A percentile compares a stretch with the other conserved stretches of the same genome.
These are phyloP conservation scores for Paramecium sonneborni DNA, from an alignment of 73 alveolate genomes.

Conservation along the genomic window DNA sequence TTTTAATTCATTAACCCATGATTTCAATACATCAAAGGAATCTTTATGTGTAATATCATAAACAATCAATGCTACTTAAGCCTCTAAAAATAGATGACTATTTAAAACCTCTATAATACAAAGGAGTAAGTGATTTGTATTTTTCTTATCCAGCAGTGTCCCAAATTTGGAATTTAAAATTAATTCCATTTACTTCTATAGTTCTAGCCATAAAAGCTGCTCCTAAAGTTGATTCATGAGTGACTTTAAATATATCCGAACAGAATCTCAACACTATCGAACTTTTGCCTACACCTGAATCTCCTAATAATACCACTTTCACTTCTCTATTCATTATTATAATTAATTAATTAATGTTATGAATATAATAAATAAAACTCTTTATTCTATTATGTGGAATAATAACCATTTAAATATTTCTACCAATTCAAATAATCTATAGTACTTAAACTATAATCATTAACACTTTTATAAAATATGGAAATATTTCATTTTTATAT, in stretches of 20 bases:
- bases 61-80: conserved; percentile 61
- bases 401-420: background rate
- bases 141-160: conserved; percentile 70
- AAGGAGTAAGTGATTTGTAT: conserved; percentile 66
- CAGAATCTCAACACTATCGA: conserved; percentile 57
- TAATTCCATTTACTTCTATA: conserved; percentile 13
- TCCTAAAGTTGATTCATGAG: conserved; percentile 60
- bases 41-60: conserved; percentile 59
- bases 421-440: background rate
- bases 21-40: conserved; percentile 56
- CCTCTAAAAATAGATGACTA: background rate
- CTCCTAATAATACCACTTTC: conserved; percentile 67
- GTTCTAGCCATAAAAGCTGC: conserved; percentile 65
- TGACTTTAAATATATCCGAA: conserved; percentile 33
- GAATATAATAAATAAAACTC: background rate
- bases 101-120: conserved; percentile 65
- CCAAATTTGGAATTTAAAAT: conserved; percentile 63
- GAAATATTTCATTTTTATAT: background rate
- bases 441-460: background rate
- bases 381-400: background rate
- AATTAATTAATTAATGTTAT: background rate
- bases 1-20: conserved; percentile 60
- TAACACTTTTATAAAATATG: background rate
- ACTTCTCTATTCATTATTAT: conserved; percentile 45
- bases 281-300: conserved; percentile 66